phyloP scores from a whole-genome alignment of 2,329 filamentous ascomycete species.

The Fusarium sp. region DNA sequence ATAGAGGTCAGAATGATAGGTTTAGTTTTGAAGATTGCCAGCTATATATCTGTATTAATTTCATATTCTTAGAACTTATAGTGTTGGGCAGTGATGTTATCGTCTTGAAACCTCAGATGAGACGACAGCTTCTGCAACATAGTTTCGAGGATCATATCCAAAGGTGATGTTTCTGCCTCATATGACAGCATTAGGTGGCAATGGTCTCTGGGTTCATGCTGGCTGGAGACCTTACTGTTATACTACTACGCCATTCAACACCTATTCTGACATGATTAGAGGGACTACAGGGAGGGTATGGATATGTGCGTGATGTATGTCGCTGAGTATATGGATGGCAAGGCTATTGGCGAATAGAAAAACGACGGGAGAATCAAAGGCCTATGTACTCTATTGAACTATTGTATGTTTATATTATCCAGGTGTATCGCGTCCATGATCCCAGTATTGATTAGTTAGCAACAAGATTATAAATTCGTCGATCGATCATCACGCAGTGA shows the following conservation, averaged over 20 bases:
- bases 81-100: not conserved
- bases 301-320: conserved; percentile 32
- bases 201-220: conserved; percentile 32
- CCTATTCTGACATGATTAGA: conserved; percentile 23
- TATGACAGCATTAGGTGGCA: conserved; percentile 5
- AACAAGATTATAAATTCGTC: too few relatives aligned
- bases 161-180: conserved; percentile 29
- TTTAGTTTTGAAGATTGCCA: too few relatives aligned
- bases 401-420: too few relatives aligned
- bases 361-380: conserved; percentile 5
- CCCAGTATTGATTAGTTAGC: too few relatives aligned
- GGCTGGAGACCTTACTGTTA: conserved; percentile 21
- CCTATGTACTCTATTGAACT: conserved; percentile 21
- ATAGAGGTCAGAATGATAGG: too few relatives aligned
- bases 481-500: too few relatives aligned
- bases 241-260: conserved; percentile 30
- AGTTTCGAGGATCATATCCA: conserved; percentile 32
- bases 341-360: conserved; percentile 25
- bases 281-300: conserved; percentile 16
- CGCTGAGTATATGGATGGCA: conserved; percentile 28
- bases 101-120: not conserved
- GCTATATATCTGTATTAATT: too few relatives aligned
- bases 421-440: too few relatives aligned
- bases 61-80: too few relatives aligned
- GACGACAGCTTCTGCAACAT: conserved; percentile 10